Evolutionary conservation across 345 rosid species (phyloP).

Genomic region (Syzygium grande): DNA sequence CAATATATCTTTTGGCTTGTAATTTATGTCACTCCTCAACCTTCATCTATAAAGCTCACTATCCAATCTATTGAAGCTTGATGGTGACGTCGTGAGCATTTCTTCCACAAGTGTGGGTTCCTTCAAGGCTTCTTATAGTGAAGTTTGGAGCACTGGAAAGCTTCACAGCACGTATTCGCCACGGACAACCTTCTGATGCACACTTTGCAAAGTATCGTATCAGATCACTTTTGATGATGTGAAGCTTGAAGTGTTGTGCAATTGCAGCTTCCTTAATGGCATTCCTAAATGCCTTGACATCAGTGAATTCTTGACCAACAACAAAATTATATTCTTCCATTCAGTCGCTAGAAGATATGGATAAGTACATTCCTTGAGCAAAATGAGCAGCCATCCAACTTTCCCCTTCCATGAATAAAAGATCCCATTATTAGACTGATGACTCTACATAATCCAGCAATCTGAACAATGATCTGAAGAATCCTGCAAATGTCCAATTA

Average conservation of each 20-base stretch:
- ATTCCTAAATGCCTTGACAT: conserved; percentile 46
- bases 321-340: conserved; percentile 32
- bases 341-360: not conserved
- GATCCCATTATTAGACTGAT: no score
- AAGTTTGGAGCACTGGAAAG: conserved; percentile 41
- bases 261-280: conserved; percentile 53
- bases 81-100: conserved; percentile 46
- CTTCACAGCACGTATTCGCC: conserved; percentile 49
- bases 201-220: conserved; percentile 50
- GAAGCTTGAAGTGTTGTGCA: conserved; percentile 52
- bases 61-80: conserved; percentile 62
- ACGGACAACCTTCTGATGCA: conserved; percentile 49
- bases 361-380: not conserved
- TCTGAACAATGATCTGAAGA: no score
- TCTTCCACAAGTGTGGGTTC: conserved; percentile 39
- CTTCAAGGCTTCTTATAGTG: conserved; percentile 42
- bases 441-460: no score
- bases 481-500: no score
- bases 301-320: conserved; percentile 52
- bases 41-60: conserved; percentile 44
- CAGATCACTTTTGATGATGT: conserved; percentile 41
- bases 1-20: conserved; percentile 55
- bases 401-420: not conserved
- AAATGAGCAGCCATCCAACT: not conserved
- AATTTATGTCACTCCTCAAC: conserved; percentile 30